Evolutionary conservation across 2,329 filamentous ascomycete genomes (phyloP), one percentile per base, ranked within the genome.

Genomic region (Colletotrichum tamarilloi): DNA sequence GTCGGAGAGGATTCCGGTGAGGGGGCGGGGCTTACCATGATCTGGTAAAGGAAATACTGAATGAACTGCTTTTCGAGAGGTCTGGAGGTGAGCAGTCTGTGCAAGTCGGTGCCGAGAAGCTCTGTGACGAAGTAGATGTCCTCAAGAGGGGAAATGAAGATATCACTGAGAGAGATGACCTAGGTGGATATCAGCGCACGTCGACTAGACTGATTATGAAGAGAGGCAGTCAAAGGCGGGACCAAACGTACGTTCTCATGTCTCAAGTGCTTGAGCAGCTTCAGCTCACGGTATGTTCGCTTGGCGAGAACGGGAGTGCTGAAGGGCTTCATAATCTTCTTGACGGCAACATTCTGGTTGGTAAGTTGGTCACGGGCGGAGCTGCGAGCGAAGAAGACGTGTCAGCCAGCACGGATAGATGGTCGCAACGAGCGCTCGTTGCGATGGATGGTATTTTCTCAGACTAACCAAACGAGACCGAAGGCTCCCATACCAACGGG

Each of bases 271-370:
- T 98, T 99, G 80, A 99, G 88, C 76, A 99, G 90, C 88, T 98
- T 99, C 82, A 99, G 87, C 85, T 99, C 97, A 81, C 97, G 92
- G 84, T 99, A 99, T 77, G 97, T 99, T 82, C 97, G 91, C 88
- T 99, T 99, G 72, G 97, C 97, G 60, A 99, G 89, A 72, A 99
- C 97, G 1, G 97, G 95, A n/a, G 97, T 99, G 89, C 95, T 98
- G 86, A 99, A 99, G 11, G 97, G 97, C 88, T 98, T 99, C 96
- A 99, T 98, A 82, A 99, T 99, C 91, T 99, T 99, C 91, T 99
- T 99, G 82, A 99, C 95, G 73, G 97, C 97, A 75, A 99, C 97
- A 85, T 95, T 95, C 84, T 98, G 95, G 83, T 91, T 94, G 74
- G 97, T 98, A 85, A 99, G 95, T 87, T 98, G 95, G 84, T 99